These are phyloP conservation scores for Microbotryum lychnidis-dioicae DNA, from an alignment of 1,284 basidiomycete genomes.

Conservation along the genomic window DNA sequence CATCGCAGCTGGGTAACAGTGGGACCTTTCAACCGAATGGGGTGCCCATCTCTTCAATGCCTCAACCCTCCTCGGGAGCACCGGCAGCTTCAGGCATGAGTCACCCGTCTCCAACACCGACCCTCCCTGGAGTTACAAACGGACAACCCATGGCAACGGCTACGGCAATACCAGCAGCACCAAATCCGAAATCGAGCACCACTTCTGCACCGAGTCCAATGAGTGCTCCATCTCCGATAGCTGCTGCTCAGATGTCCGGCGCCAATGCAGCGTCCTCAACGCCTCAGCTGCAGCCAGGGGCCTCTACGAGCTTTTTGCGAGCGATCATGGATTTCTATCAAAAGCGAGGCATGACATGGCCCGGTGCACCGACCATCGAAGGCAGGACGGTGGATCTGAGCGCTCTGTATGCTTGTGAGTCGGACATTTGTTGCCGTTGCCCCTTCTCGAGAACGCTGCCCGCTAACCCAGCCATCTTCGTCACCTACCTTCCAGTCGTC, in stretches of 20 bases:
- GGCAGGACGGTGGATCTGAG: conserved; percentile 16
- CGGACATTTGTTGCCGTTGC: too few species aligned
- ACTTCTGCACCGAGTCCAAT: neutral
- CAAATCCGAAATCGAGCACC: neutral
- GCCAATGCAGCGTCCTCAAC: neutral
- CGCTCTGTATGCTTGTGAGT: conserved; percentile 16
- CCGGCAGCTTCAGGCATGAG: neutral
- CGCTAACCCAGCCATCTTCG: neutral
- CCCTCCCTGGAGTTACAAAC: too few species aligned
- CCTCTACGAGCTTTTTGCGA: conserved; percentile 9
- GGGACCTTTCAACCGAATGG: conserved; percentile 11
- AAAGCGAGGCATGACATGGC: conserved; percentile 8
- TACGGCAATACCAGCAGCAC: neutral
- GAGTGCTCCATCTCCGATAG: neutral
- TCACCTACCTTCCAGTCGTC: conserved; percentile 2
- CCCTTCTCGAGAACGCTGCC: neutral
- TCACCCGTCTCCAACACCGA: too few species aligned
- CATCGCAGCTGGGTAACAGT: neutral
- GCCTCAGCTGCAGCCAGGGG: neutral
- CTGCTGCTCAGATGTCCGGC: neutral
- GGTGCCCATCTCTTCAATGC: conserved; percentile 11
- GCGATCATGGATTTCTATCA: conserved; percentile 19
- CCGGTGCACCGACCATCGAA: conserved; percentile 13
- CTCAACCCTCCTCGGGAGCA: conserved; percentile 5
- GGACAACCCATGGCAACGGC: neutral